phyloP scores from a whole-genome alignment of 2,329 filamentous ascomycete genomes.

The Pseudonectria foliicola region DNA sequence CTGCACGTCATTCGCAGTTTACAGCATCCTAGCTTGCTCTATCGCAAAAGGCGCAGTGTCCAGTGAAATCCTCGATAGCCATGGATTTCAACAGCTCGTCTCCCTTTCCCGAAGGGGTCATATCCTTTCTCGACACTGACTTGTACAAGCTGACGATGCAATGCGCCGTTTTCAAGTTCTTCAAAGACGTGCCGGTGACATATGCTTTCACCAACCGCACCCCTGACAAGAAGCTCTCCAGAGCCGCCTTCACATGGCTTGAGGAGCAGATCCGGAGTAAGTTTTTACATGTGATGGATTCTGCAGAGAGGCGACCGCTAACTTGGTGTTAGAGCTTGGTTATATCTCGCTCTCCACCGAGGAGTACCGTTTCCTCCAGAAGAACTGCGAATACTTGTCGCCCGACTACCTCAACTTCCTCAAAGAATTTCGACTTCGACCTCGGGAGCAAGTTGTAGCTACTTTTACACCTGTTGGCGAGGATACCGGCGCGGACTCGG shows the following conservation, averaged over 20 bases:
- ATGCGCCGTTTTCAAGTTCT: constrained; percentile 90
- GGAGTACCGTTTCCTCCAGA: constrained; percentile 71
- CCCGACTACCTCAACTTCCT: constrained; percentile 75
- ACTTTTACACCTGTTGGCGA: constrained; percentile 52
- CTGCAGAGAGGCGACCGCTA: constrained; percentile 13
- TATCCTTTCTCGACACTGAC: constrained; percentile 74
- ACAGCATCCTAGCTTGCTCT: not conserved
- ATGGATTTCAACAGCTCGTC: constrained; percentile 64
- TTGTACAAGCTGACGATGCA: constrained; percentile 99
- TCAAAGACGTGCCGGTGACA: constrained; percentile 72
- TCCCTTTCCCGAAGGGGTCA: constrained; percentile 67
- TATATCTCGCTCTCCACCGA: constrained; percentile 73
- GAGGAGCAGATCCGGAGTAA: constrained; percentile 71
- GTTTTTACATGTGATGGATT: constrained; percentile 3
- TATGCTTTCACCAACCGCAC: constrained; percentile 96
- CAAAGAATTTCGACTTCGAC: constrained; percentile 71
- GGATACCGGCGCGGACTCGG: constrained; percentile 56
- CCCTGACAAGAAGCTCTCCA: constrained; percentile 82
- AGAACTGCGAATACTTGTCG: constrained; percentile 74
- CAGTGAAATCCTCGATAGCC: constrained; percentile 4
- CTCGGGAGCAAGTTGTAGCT: constrained; percentile 69
- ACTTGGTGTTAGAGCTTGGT: constrained; percentile 57
- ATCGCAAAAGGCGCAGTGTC: not conserved
- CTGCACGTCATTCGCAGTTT: no score
- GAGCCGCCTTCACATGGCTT: constrained; percentile 79